Percentiles rank a stretch among this genome's conserved stretches.
These are phyloP conservation scores for baker's yeast (Saccharomyces cerevisiae) DNA, from an alignment of 805 yeast genomes.

Conservation along the genomic window DNA sequence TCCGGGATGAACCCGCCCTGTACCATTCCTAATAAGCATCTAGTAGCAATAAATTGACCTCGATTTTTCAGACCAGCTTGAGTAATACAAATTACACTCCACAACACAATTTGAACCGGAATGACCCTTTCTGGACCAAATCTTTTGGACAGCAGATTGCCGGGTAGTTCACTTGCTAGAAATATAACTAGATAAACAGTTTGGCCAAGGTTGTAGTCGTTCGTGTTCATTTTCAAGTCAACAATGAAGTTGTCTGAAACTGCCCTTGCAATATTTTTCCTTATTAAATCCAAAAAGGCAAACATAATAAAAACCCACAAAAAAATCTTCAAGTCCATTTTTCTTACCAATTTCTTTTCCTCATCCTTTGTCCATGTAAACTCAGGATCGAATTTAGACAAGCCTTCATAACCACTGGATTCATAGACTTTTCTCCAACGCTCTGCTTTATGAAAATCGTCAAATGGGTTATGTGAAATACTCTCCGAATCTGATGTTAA, in stretches of 20 bases:
- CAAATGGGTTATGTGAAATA: slow-evolving; percentile 6
- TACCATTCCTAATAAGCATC: slow-evolving; percentile 46
- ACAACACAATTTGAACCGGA: slow-evolving; percentile 47
- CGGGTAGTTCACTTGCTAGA: slow-evolving; percentile 51
- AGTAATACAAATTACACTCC: slow-evolving; percentile 47
- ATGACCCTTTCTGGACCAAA: slow-evolving; percentile 57
- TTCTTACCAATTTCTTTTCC: slow-evolving; percentile 40
- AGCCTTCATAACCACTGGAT: slow-evolving; percentile 43
- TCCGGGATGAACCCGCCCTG: slow-evolving; percentile 70
- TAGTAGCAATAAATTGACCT: slow-evolving; percentile 37
- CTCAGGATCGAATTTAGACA: slow-evolving; percentile 46
- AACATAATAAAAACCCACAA: slow-evolving; percentile 53
- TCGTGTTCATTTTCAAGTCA: slow-evolving; percentile 45
- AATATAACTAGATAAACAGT: slow-evolving; percentile 46
- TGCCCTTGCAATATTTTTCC: slow-evolving; percentile 51
- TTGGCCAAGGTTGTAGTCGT: slow-evolving; percentile 51
- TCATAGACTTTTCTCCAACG: slow-evolving; percentile 41
- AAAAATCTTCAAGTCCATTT: slow-evolving; percentile 47
- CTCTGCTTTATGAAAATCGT: slow-evolving; percentile 40
- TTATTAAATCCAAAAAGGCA: slow-evolving; percentile 47
- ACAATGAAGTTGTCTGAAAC: slow-evolving; percentile 45
- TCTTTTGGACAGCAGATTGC: slow-evolving; percentile 52
- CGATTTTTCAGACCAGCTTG: slow-evolving; percentile 39
- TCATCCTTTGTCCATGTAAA: slow-evolving; percentile 47
- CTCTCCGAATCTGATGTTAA: background rate